Evolutionary conservation across 768 basidiomycete genomes (phyloP), one percentile per base, ranked within the genome.

Genomic region (Boletus rufocinnamomeus): DNA sequence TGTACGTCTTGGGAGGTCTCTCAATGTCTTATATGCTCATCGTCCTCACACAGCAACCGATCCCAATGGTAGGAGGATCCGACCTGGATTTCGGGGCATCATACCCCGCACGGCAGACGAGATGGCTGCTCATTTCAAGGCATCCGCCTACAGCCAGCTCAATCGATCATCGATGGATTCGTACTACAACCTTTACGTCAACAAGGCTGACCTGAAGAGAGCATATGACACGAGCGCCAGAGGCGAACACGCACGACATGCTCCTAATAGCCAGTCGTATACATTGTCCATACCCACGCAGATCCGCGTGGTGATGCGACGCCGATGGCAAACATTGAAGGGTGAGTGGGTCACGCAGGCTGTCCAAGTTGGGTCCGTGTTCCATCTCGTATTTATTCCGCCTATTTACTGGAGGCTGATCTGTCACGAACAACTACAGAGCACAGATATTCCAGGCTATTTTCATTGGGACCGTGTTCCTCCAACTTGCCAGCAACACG

Each of bases 61-160:
- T 61, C 81, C 85, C 2, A 76, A 76, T 23, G 84, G 79, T 0
- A 85, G 89, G 48, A 81, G 77, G 19, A 66, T 77, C 5, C 80
- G 83, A 23, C 50, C 71, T 1, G 80, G 77, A 3, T 73, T 77
- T 44, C 72, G 75, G 17, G 53, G 58, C 1, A 70, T 69, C 17
- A 74, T 77, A 0, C 87, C 88, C 1, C 76, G 77, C 34, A 83
- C 83, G 0, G 79, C 88, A 1, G 75, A 70, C 3, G 85, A 89
- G 65, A 85, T 89, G 61, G 85, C 79, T 0, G 65, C 74, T 2
- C 72, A 79, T 61, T 84, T 82, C 67, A 69, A 63, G 50, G 62
- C 67, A 17, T 84, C 82, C 3, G 45, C 71, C 11, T 37, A 77
- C 1, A 79, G 79, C 19, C 60, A 67, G 28, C 61, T 60, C 9